These are phyloP conservation scores for Penicillium longicatenatum DNA, from an alignment of 495 filamentous ascomycete genomes.

Conservation along the genomic window DNA sequence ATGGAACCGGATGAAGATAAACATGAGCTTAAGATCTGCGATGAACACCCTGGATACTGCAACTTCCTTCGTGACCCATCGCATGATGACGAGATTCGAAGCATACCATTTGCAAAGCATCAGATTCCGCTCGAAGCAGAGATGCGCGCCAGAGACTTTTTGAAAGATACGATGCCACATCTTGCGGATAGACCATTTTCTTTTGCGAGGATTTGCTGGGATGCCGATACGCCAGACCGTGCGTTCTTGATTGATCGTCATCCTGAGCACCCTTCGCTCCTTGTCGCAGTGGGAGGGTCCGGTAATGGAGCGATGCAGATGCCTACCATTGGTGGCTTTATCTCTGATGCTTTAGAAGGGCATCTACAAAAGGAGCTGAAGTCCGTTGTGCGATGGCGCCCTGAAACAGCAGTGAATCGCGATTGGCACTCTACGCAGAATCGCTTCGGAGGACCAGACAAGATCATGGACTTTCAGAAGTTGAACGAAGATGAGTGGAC, in stretches of 20 bases:
- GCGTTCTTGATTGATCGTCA: constrained; percentile 51
- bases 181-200: constrained; percentile 46
- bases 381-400: constrained; percentile 51
- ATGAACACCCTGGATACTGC: constrained; percentile 58
- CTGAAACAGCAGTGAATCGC: constrained; percentile 46
- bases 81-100: constrained; percentile 26
- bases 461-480: constrained; percentile 50
- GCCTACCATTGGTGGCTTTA: constrained; percentile 49
- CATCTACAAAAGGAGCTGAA: constrained; percentile 39
- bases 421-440: constrained; percentile 53
- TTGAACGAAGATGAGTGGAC: constrained; percentile 43
- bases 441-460: constrained; percentile 45
- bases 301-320: constrained; percentile 55
- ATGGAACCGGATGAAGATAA: constrained; percentile 56
- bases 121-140: constrained; percentile 53
- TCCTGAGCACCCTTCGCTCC: constrained; percentile 39
- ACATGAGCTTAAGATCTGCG: constrained; percentile 56
- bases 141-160: constrained; percentile 40
- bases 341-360: constrained; percentile 49
- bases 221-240: constrained; percentile 54
- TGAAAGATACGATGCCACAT: constrained; percentile 54
- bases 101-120: constrained; percentile 47
- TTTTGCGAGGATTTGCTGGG: constrained; percentile 57
- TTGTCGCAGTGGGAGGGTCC: constrained; percentile 53
- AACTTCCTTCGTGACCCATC: constrained; percentile 38